Base-by-base conservation (phyloP, 805 yeast genomes). In the Kluyveromyces nonfermentans region DNA sequence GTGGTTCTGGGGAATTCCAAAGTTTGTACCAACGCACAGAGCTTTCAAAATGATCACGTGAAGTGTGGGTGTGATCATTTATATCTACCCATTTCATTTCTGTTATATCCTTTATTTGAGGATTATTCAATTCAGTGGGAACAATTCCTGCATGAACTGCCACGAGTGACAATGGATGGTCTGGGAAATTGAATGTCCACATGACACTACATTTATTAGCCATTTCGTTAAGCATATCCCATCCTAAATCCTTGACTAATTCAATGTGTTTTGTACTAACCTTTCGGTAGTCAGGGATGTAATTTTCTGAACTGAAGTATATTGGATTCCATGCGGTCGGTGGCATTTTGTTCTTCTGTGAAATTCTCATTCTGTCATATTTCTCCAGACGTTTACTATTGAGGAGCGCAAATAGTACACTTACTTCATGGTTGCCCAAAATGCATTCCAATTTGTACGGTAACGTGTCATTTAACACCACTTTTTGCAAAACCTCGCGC, bases 381-480 rank as follows among this genome's bases (percentile, higher is more conserved):
- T 68, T 25, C 59, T 53, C 34, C 53, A 52, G 41, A 14, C 35
- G 34, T 16, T 50, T 44, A 78, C 62, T 20, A 74, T 73, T 60
- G 78, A 88, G 53, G 67, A 72, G 46, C 64, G 75, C 19, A 43
- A 78, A 72, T 50, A 89, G 57, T 9, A 83, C 74, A 47, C 78
- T 80, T 48, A 81, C 71, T 62, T 89, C 97, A 62, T 90, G 96
- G 66, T 89, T 89, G 0, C 97, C 97, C 46, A 93, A 66, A 2
- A 89, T 77, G 57, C 95, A 88, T 18, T 75, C 67, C 30, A 80
- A 69, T 16, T 85, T 80, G 54, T 63, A 80, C 8, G 15, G 34
- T 6, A 28, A 7, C 7, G 17, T 20, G 15, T 28, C 34, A 22
- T 30, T 38, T 16, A 38, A 15, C 5, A 38, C 22, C 8, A 38